Evolutionary conservation across 202 grass and related monocot species (phyloP), one percentile per base, ranked within the genome.

Genomic region (Eragrostis tef): DNA sequence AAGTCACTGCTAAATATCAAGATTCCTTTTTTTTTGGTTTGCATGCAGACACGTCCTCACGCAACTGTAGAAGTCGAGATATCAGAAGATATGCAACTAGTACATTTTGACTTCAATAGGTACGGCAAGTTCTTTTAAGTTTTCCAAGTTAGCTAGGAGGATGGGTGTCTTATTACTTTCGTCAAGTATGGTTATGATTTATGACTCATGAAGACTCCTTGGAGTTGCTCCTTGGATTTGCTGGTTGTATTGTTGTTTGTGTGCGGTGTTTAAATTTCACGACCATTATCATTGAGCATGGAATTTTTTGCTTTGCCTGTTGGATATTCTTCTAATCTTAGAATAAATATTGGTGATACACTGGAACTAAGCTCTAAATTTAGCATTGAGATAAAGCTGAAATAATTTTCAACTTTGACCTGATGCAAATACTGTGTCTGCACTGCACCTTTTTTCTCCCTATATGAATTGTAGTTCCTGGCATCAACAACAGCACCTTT

Each of bases 71-170:
- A 98, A 76, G 96, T 98, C 31, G 96, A 98, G 58, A 95, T 98
- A 86, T 98, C 96, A 62, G 96, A 98, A 90, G 96, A 98, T 75
- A 95, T 93, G 92, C 93, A 99, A 46, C 68, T 96, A 43, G 96
- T 99, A 65, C 96, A 99, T 93, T 93, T 99, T 61, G 96, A 99
- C 66, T 99, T 99, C 42, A 99, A 99, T 90, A 99, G 90, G 96
- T 93, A 87, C 83, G 86, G 58, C 3, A 20, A 25, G 24, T 75
- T 64, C 19, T 64, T 26, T 62, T 81, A 27, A 63, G 16, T 26
- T 48, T 66, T n/a, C 14, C 19, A 61, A 29, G 53, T 57, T 76
- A 47, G 24, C 7, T 77, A 34, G 22, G 52, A 71, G 27, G 6
- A 17, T 27, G 13, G 13, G 15, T 6, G 57, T 64, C 11, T 52